Base-by-base conservation (phyloP, 2,329 filamentous ascomycete genomes). In the Curvularia hawaiiensis region DNA sequence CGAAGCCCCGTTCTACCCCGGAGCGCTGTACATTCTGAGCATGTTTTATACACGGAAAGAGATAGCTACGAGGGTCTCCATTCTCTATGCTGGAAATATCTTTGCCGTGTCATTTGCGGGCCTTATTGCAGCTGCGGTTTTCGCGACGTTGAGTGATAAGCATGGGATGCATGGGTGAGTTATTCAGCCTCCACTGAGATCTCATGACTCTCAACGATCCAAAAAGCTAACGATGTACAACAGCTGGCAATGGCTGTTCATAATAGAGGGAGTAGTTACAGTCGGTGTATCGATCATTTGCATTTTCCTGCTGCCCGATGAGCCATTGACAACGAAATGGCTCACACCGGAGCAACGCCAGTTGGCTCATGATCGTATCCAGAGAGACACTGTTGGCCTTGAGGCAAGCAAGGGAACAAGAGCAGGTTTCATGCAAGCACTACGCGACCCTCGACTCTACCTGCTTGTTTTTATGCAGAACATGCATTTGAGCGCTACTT, bases 31-130 rank as follows among this genome's bases (percentile, higher is more conserved):
- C 48, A 83, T 87, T 44, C 77, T 88, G 38, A 85, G 83, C 0
- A 83, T 86, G 60, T 89, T 85, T 80, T 89, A 89, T 69, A 88
- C 85, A 1, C 80, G 85, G 48, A 81, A 82, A 43, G 75, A 77
- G 46, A 62, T 75, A 44, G 69, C 71, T 0, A 63, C 67, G 4
- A 58, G 73, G 12, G 67, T 71, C 26, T 65, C 74, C 2, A 64
- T 75, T 18, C 56, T 78, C 35, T 74, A 78, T 56, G 72, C 69
- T 16, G 77, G 75, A 2, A 75, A 73, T 39, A 69, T 75, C n/a
- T 64, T 78, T 7, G 75, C 77, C 1, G 72, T 69, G 9, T 70
- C 64, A 12, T 78, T 81, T 52, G 74, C 74, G 3, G 78, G 79
- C 10, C 67, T 80, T 2, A 76, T 78, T 24, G 66, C 77, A 14